phyloP scores from a whole-genome alignment of 1,284 basidiomycete genomes.

The Rhodotorula sp. region DNA sequence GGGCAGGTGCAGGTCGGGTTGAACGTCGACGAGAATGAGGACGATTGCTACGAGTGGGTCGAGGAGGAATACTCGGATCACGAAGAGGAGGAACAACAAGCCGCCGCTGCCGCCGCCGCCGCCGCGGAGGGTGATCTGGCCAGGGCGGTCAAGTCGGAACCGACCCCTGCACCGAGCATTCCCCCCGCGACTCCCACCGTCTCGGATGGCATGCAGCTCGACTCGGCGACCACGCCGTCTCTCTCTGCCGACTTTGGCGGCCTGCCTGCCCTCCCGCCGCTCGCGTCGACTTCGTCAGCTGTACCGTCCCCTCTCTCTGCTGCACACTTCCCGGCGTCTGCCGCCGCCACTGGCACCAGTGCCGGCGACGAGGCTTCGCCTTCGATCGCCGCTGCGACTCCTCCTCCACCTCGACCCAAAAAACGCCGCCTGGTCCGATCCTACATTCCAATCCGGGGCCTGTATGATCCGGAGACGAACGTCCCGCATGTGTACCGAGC shows the following conservation, averaged over 20 bases:
- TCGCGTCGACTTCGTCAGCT: slow-evolving; percentile 17
- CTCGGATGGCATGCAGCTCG: neutral
- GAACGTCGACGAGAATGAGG: slow-evolving; percentile 30
- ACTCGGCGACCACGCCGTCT: slow-evolving; percentile 19
- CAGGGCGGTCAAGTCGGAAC: slow-evolving; percentile 6
- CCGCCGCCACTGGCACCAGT: neutral
- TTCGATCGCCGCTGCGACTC: neutral
- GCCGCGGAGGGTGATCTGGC: neutral
- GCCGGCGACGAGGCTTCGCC: neutral
- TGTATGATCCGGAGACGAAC: slow-evolving; percentile 44
- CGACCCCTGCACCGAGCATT: neutral
- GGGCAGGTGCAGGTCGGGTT: slow-evolving; percentile 37
- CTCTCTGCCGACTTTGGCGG: slow-evolving; percentile 35
- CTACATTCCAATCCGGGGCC: slow-evolving; percentile 41
- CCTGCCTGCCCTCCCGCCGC: slow-evolving; percentile 37
- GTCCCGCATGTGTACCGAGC: slow-evolving; percentile 41
- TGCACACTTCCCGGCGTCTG: neutral
- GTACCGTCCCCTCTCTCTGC: neutral
- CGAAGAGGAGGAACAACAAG: slow-evolving; percentile 38
- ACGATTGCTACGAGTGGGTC: slow-evolving; percentile 33
- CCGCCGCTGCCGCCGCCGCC: neutral
- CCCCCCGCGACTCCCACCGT: neutral
- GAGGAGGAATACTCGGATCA: slow-evolving; percentile 47
- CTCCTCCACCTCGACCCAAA: slow-evolving; percentile 18
- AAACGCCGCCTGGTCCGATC: slow-evolving; percentile 34